Evolutionary conservation across 2,329 filamentous ascomycete genomes (phyloP).

Genomic region (Xylariaceae sp.): DNA sequence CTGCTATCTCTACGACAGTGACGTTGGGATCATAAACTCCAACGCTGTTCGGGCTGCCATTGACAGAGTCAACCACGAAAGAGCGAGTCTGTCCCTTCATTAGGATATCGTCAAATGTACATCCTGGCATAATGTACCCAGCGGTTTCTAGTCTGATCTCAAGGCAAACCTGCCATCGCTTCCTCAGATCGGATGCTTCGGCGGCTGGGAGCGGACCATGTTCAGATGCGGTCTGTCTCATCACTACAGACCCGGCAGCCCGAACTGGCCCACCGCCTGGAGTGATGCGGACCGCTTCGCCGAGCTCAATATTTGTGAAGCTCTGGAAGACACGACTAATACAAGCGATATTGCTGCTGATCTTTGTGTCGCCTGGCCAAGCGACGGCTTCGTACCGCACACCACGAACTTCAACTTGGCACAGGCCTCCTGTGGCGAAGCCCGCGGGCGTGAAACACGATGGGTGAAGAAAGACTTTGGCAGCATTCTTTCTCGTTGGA

Average conservation of each 20-base stretch:
- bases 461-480: constrained; percentile 31
- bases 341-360: constrained; percentile 65
- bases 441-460: constrained; percentile 27
- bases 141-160: constrained; percentile 45
- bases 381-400: constrained; percentile 44
- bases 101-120: constrained; percentile 63
- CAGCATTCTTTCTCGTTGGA: constrained; percentile 31
- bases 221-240: constrained; percentile 54
- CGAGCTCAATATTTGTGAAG: constrained; percentile 66
- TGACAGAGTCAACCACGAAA: constrained; percentile 58
- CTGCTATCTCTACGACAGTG: constrained; percentile 35
- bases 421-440: constrained; percentile 29
- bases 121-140: constrained; percentile 66
- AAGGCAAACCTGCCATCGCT: constrained; percentile 28
- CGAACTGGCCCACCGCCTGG: constrained; percentile 49
- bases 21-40: constrained; percentile 41
- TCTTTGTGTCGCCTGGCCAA: constrained; percentile 49
- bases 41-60: constrained; percentile 41
- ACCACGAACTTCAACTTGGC: constrained; percentile 35
- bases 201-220: constrained; percentile 26
- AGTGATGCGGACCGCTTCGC: constrained; percentile 59
- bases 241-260: constrained; percentile 53
- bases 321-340: constrained; percentile 72
- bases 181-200: constrained; percentile 20
- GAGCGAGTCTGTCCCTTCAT: constrained; percentile 54